Percentiles rank a stretch among this genome's conserved stretches.
These are phyloP conservation scores for Colletotrichum liaoningense DNA, from an alignment of 2,329 filamentous ascomycete species.

Conservation along the genomic window DNA sequence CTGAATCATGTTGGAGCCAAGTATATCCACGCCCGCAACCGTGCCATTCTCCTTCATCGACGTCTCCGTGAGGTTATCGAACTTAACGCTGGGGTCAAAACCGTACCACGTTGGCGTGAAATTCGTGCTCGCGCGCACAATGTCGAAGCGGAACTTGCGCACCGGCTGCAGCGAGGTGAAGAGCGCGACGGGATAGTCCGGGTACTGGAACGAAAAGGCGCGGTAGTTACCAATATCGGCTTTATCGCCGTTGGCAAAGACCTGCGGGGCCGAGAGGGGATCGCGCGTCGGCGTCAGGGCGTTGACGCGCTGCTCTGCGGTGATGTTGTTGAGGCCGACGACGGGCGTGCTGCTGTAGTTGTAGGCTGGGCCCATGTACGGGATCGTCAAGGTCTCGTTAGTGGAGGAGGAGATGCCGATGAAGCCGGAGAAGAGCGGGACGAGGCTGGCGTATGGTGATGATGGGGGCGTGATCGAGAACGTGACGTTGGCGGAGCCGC, in stretches of 20 bases:
- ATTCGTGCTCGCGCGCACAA: slow-evolving; percentile 19
- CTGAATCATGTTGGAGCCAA: neutral
- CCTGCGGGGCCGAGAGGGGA: slow-evolving; percentile 17
- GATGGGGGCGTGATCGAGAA: slow-evolving; percentile 56
- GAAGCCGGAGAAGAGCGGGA: slow-evolving; percentile 56
- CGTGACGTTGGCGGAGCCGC: slow-evolving; percentile 54
- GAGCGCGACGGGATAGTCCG: slow-evolving; percentile 16
- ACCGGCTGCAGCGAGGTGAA: slow-evolving; percentile 12
- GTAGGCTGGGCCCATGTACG: slow-evolving; percentile 53
- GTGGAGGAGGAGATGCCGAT: slow-evolving; percentile 51
- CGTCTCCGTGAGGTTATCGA: slow-evolving; percentile 18
- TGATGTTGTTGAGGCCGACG: slow-evolving; percentile 35
- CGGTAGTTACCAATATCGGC: slow-evolving; percentile 14
- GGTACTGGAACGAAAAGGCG: slow-evolving; percentile 5
- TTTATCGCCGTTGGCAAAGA: slow-evolving; percentile 14
- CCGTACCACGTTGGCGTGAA: slow-evolving; percentile 24
- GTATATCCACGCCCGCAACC: neutral
- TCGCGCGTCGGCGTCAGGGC: neutral
- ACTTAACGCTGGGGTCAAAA: neutral
- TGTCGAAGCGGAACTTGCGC: slow-evolving; percentile 14
- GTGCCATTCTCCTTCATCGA: neutral
- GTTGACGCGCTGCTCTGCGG: neutral
- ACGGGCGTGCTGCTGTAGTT: slow-evolving; percentile 49
- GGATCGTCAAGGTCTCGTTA: slow-evolving; percentile 47
- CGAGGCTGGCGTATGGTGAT: slow-evolving; percentile 45